Evolutionary conservation across 1,139 yeast species (phyloP), one percentile per base, ranked within the genome.

Genomic region (Tardiomyces digboiensis): DNA sequence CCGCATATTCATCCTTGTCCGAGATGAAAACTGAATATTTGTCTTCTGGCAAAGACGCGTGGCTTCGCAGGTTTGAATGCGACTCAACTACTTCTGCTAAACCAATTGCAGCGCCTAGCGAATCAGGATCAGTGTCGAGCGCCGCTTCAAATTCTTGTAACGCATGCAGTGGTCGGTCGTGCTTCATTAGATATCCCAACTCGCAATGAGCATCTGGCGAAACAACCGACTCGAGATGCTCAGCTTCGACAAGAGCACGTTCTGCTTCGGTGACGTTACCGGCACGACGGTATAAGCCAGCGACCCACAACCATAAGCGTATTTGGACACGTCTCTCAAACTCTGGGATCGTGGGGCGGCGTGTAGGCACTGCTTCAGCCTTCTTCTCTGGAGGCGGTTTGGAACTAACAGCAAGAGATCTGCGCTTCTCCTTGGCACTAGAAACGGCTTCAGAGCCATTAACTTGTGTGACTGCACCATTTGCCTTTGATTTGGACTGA

Each of bases 171-270:
- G 56, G 63, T 44, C 58, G 59, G 42, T 56, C 46, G 10, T 49
- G 49, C 23, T 70, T 65, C 19, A 72, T 68, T 48, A 77, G 67
- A 47, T 74, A 61, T 12, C 89, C 82, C 49, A 79, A 61, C 54
- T 76, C 68, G 40, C 78, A 68, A 55, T 67, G 75, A 7, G 84
- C 75, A 16, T 5, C 33, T 6, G 37, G 10, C 7, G 37, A 14
- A 7, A 20, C 26, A n/a, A 36, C 19, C 36, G 71, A 71, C 45
- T 61, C 67, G 16, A 70, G 64, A 1, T 70, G 64, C 49, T 77
- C 84, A 0, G 94, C 87, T 59, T 87, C 95, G 7, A 73, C 71
- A 7, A 87, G 71, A 43, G 95, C 84, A 49, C 77, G 80, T 53
- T 79, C 81, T 10, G 89, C 78, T 47, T 86, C 94, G 7, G 68